Conservation (phyloP, 2,329 filamentous ascomycete species). For the Exophiala sideris region DNA sequence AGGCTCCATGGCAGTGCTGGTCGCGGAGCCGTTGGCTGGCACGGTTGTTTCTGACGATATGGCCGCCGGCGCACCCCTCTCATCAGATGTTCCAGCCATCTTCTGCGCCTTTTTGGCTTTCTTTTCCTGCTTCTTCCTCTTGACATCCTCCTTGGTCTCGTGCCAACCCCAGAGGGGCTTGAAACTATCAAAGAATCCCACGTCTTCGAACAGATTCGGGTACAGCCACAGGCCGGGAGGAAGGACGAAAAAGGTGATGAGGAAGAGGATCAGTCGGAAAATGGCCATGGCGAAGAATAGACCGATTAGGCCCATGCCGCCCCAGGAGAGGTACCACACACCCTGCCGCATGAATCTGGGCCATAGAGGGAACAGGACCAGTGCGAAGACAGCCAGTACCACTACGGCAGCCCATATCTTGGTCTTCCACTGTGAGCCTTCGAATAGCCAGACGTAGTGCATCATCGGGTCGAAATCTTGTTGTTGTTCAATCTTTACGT, state of each 20-base stretch:
- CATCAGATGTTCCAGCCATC: slow-evolving; percentile 3
- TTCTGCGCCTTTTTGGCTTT: slow-evolving; percentile 32
- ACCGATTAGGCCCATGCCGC: slow-evolving; percentile 81
- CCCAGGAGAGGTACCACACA: slow-evolving; percentile 97
- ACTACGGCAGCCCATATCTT: slow-evolving; percentile 86
- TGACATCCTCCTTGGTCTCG: slow-evolving; percentile 60
- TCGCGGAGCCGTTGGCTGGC: slow-evolving; percentile 17
- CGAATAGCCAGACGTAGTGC: slow-evolving; percentile 97
- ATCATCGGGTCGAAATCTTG: slow-evolving; percentile 69
- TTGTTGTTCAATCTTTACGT: slow-evolving; percentile 90
- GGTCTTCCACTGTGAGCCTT: slow-evolving; percentile 89
- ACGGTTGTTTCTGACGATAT: slow-evolving; percentile 26
- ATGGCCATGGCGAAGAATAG: slow-evolving; percentile 98
- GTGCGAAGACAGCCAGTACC: slow-evolving; percentile 75
- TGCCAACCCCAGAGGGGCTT: slow-evolving; percentile 97
- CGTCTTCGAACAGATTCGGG: slow-evolving; percentile 96
- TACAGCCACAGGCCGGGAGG: slow-evolving; percentile 96
- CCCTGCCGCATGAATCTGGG: slow-evolving; percentile 84
- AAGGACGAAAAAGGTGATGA: slow-evolving; percentile 79
- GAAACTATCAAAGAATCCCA: slow-evolving; percentile 97
- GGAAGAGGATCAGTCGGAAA: slow-evolving; percentile 91
- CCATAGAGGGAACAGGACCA: slow-evolving; percentile 96
- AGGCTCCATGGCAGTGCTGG: slow-evolving; percentile 34
- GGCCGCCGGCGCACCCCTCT: slow-evolving; percentile 16
- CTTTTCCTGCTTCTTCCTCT: slow-evolving; percentile 48